Conservation (phyloP, 495 filamentous ascomycete genomes). For the Letharia lupina region DNA sequence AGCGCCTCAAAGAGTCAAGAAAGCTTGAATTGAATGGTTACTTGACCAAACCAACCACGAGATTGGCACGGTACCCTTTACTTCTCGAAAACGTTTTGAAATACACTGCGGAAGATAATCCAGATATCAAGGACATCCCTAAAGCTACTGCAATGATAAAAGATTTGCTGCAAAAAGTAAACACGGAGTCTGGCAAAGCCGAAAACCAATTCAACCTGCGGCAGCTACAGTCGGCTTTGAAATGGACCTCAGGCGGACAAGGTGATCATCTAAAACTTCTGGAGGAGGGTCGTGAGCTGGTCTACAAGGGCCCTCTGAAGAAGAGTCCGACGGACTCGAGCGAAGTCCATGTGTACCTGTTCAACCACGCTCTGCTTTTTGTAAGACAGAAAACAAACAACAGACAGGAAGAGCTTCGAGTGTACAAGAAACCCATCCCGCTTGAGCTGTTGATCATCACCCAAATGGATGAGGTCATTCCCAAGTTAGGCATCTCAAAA, state of each 20-base stretch:
- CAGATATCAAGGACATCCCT: slow-evolving; percentile 86
- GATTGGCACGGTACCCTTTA: slow-evolving; percentile 89
- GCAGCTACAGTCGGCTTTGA: slow-evolving; percentile 79
- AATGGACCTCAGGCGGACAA: slow-evolving; percentile 76
- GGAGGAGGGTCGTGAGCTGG: slow-evolving; percentile 83
- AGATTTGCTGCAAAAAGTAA: slow-evolving; percentile 79
- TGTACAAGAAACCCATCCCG: slow-evolving; percentile 92
- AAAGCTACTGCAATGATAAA: slow-evolving; percentile 78
- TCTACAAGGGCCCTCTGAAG: slow-evolving; percentile 88
- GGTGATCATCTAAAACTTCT: slow-evolving; percentile 84
- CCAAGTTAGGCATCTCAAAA: slow-evolving; percentile 69
- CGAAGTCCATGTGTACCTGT: slow-evolving; percentile 88
- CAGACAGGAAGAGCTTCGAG: slow-evolving; percentile 88
- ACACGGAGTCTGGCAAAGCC: slow-evolving; percentile 88
- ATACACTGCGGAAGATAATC: slow-evolving; percentile 74
- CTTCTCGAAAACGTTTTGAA: slow-evolving; percentile 88
- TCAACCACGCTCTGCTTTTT: slow-evolving; percentile 90
- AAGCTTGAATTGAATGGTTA: slow-evolving; percentile 98
- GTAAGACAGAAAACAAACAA: slow-evolving; percentile 82
- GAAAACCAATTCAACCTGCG: slow-evolving; percentile 97
- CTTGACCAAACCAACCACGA: slow-evolving; percentile 93
- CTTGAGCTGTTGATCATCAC: slow-evolving; percentile 87
- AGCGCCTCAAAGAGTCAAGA: slow-evolving; percentile 88
- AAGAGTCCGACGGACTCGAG: slow-evolving; percentile 79
- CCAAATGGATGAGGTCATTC: slow-evolving; percentile 93